Evolutionary conservation across 345 rosid species (phyloP), one percentile per base, ranked within the genome.

Genomic region (Excoecaria cochinchinensis): DNA sequence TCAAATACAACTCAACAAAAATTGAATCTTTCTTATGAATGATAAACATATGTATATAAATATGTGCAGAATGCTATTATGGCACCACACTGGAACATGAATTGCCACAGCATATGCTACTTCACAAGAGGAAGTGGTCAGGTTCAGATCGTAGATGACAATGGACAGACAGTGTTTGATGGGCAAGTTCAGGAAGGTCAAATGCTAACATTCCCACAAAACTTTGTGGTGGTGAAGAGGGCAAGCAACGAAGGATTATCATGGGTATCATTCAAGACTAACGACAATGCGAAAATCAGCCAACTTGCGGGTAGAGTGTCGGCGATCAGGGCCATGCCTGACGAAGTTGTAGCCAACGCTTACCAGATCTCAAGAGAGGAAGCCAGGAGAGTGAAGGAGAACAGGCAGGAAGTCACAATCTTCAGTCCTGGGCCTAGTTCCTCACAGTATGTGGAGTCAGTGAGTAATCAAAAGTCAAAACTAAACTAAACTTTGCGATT

Each of bases 31-130:
- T 53, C 48, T 6, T 8, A n/a, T 17, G 2, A 58, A 58, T 58
- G 25, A 58, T n/a, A 21, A 4, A 58, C 3, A 9, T 58, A 1
- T n/a, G 3, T 21, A 6, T 11, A 58, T 58, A 5, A 58, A 38
- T 11, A 12, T 51, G 4, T 79, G 67, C 84, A 89, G 88, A 80
- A 89, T 36, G 90, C 85, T 0, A 5, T 82, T 6, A 42, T 57
- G 63, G 42, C 75, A 36, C 88, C 89, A 1, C 79, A 81, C 69
- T 82, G 83, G 83, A 80, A 82, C 81, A 7, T 67, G 15, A 82
- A 89, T 56, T 79, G 86, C 24, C 85, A 88, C 84, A 66, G 80
- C 76, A 44, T 88, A 3, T 48, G 73, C 31, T 87, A 82, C 80
- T 47, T 50, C 61, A 74, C 47, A 12, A 71, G 84, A 11, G 89